Percentiles rank a stretch among this genome's conserved stretches.
phyloP scores from a whole-genome alignment of 306 rosid species.

The Pueraria montana region DNA sequence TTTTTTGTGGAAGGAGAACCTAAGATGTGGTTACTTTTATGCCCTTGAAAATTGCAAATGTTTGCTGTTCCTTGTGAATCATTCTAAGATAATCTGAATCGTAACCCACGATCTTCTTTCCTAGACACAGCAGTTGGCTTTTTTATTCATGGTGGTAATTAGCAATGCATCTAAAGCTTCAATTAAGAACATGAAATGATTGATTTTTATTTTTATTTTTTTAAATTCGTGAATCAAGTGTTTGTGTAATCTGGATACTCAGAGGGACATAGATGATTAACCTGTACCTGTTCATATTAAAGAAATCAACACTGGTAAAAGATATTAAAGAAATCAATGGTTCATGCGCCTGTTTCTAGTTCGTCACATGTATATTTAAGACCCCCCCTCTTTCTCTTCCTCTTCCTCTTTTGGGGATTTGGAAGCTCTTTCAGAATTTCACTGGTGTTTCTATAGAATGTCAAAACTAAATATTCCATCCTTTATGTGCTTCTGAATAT shows the following conservation, averaged over 20 bases:
- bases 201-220: background rate
- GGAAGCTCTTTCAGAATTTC: background rate
- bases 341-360: background rate
- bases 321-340: too few relatives aligned
- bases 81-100: constrained; percentile 10
- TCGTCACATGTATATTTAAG: background rate
- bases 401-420: background rate
- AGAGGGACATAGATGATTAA: background rate
- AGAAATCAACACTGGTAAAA: too few relatives aligned
- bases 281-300: background rate
- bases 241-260: background rate
- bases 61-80: background rate
- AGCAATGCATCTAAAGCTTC: background rate
- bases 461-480: background rate
- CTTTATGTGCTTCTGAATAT: background rate
- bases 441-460: background rate
- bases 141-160: background rate
- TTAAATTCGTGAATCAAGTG: background rate
- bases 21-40: background rate
- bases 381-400: background rate
- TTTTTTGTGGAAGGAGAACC: background rate
- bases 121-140: background rate
- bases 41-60: constrained; percentile 8
- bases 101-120: background rate
- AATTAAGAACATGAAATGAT: background rate